A percentile compares a stretch with the other conserved stretches of the same genome.
Conservation (phyloP, 768 basidiomycete genomes). For the Tulasnella sp. region DNA sequence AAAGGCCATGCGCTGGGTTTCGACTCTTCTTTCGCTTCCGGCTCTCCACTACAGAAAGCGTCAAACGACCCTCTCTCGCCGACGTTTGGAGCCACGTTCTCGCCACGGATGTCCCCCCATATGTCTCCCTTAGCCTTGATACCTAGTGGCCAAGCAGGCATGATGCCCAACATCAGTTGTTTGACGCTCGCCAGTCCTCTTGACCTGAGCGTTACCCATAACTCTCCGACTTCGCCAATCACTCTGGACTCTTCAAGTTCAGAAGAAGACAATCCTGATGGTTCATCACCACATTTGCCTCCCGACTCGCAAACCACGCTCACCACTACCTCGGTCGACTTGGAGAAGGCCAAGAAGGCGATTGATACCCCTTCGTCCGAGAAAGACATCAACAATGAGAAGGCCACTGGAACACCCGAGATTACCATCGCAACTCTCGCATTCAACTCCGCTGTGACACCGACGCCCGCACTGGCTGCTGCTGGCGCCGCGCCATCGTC, state of each 20-base stretch:
- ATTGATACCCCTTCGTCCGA: not conserved
- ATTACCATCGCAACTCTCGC: not conserved
- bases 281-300: not conserved
- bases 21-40: constrained; percentile 7
- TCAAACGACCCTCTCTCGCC: constrained; percentile 14
- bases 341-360: not conserved
- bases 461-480: too few species aligned
- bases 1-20: constrained; percentile 1
- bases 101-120: not conserved
- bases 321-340: not conserved
- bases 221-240: not conserved
- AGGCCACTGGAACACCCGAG: not conserved
- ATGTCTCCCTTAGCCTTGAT: too few species aligned
- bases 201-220: not conserved
- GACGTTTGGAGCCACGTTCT: constrained; percentile 13
- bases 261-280: not conserved
- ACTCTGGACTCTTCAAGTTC: not conserved
- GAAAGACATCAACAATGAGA: too few species aligned
- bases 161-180: constrained; percentile 7
- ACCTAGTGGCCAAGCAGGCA: too few species aligned
- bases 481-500: not conserved
- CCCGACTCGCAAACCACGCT: not conserved
- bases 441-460: not conserved
- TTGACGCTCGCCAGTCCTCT: not conserved
- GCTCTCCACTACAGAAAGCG: not conserved